Conservation (phyloP, 768 basidiomycete species). For the Mycena venus region DNA sequence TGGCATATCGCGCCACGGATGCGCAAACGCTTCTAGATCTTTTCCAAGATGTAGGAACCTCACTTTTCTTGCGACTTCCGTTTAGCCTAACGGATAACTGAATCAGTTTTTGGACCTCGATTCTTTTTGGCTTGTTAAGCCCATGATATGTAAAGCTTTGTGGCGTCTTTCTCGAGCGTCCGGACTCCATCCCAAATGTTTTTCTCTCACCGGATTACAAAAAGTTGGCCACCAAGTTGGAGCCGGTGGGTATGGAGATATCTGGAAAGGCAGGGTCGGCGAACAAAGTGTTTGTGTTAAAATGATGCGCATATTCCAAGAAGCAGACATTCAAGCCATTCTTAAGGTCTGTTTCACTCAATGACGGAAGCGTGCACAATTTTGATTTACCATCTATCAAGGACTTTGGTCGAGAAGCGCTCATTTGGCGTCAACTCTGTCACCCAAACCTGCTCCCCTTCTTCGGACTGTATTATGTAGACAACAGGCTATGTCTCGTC, state of each 20-base stretch:
- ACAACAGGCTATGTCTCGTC: no score
- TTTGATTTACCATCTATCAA: neutral
- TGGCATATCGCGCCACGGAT: neutral
- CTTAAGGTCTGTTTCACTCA: neutral
- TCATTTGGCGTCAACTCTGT: no score
- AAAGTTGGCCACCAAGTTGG: slow-evolving; percentile 17
- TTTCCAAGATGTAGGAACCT: slow-evolving; percentile 18
- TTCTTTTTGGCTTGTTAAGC: neutral
- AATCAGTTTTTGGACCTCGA: slow-evolving; percentile 18
- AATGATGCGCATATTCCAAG: slow-evolving; percentile 15
- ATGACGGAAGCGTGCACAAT: neutral
- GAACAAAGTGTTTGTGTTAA: slow-evolving; percentile 29
- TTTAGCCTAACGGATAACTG: neutral
- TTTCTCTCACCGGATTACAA: slow-evolving; percentile 5
- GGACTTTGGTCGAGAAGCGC: slow-evolving; percentile 36
- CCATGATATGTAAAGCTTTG: slow-evolving; percentile 4
- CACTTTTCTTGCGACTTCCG: neutral
- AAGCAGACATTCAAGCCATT: slow-evolving; percentile 2
- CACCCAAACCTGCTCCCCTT: no score
- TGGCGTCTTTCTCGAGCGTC: slow-evolving; percentile 16
- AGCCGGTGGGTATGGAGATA: no score
- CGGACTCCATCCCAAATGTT: slow-evolving; percentile 16
- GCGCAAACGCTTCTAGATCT: slow-evolving; percentile 17
- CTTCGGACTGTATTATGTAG: no score
- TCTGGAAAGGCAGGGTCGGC: slow-evolving; percentile 17